Evolutionary conservation across 345 rosid species (phyloP).

Genomic region (Boechera divaricarpa): DNA sequence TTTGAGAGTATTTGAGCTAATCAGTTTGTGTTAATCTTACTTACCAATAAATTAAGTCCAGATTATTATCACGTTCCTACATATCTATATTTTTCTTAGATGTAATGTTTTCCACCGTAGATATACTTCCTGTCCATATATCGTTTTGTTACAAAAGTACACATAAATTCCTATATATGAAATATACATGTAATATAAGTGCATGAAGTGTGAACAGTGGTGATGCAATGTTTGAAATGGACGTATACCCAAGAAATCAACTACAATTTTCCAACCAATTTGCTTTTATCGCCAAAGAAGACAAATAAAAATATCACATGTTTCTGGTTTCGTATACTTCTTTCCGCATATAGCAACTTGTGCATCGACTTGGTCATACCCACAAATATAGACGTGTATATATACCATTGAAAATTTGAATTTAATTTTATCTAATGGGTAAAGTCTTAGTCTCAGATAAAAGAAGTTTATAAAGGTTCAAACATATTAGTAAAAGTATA

Average conservation of each 20-base stretch:
- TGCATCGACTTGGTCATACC: conserved; percentile 23
- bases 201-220: conserved; percentile 27
- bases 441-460: background rate
- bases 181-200: conserved; percentile 27
- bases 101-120: background rate
- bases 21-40: background rate
- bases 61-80: background rate
- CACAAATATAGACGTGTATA: background rate
- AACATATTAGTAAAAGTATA: background rate
- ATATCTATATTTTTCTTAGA: too few species aligned
- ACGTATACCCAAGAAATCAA: conserved; percentile 34
- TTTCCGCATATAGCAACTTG: conserved; percentile 12
- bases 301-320: conserved; percentile 34
- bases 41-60: background rate
- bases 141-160: conserved; percentile 8
- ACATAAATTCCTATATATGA: background rate
- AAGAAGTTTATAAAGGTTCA: background rate
- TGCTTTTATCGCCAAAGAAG: conserved; percentile 7
- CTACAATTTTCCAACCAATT: conserved; percentile 25
- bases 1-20: too few species aligned
- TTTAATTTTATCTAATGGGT: background rate
- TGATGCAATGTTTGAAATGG: conserved; percentile 45
- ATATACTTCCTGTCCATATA: background rate
- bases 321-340: conserved; percentile 3
- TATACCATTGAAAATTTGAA: background rate